Base-by-base conservation (phyloP, 768 basidiomycete genomes). In the Phanerochaete carnosa region DNA sequence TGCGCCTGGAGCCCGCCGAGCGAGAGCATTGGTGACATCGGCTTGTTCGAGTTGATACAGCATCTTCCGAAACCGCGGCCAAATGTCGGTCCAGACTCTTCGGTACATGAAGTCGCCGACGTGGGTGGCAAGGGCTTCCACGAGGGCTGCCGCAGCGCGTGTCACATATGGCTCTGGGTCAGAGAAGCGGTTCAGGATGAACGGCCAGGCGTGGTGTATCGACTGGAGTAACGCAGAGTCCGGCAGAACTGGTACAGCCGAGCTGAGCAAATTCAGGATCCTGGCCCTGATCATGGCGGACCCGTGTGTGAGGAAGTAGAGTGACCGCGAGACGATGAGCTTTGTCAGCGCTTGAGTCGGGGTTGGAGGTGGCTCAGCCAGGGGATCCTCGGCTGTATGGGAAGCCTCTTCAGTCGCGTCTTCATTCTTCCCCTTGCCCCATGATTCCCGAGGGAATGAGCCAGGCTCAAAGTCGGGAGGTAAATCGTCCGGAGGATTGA, bases 151-250 rank as follows among this genome's bases (percentile, higher is more conserved):
- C 0, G 93, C 88, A 25, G 90, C 89, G 57, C 83, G 83, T 62
- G 94, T 83, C 29, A 98, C 94, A 66, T 86, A 95, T 0, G 86
- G 76, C 69, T 95, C 90, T 0, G 78, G 46, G 67, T 94, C 92
- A 15, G 72, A 70, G 13, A 98, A 78, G 8, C 96, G 83, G 65
- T 94, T 94, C 58, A 98, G 75, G 65, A 99, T 85, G 72, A 89
- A 92, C n/a, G 94, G 93, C 97, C 97, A 99, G 1, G 92, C 89
- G 23, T 83, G 82, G 72, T 98, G 92, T 35, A 98, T 83, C 4
- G 90, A 81, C 1, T 94, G 91, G 43, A 98, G 81, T 19, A 98
- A 81, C 16, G 89, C 84, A 13, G 87, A 83, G 67, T 88, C 88
- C 0, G 81, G 82, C 23, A 87, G 77, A 6, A 95, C 86, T 0